phyloP scores from a whole-genome alignment of 2,329 filamentous ascomycete species.

The Aspergillus fructus region DNA sequence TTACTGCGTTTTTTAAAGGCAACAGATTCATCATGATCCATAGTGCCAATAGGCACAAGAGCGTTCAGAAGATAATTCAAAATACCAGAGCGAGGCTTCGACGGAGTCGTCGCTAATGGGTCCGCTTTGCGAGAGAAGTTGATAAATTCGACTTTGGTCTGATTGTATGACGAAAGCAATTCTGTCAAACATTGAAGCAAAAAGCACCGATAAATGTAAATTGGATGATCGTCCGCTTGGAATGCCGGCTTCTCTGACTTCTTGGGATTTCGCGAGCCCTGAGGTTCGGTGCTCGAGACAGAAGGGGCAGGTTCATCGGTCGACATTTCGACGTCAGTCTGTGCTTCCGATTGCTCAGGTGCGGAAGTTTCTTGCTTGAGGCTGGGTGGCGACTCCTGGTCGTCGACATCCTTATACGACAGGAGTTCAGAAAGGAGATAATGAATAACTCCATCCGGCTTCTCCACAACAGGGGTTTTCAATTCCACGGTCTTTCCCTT shows the following conservation, averaged over 20 bases:
- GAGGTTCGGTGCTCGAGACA: conserved; percentile 31
- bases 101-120: conserved; percentile 78
- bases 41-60: conserved; percentile 65
- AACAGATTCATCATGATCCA: conserved; percentile 71
- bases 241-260: conserved; percentile 72
- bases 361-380: conserved; percentile 23
- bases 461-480: conserved; percentile 83
- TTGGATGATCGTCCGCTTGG: conserved; percentile 89
- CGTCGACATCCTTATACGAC: conserved; percentile 88
- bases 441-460: conserved; percentile 91
- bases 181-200: conserved; percentile 89
- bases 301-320: conserved; percentile 38
- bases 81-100: conserved; percentile 88
- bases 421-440: conserved; percentile 90
- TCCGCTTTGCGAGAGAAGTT: conserved; percentile 95
- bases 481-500: conserved; percentile 63
- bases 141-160: conserved; percentile 97
- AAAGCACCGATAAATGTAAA: conserved; percentile 96
- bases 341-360: conserved; percentile 33
- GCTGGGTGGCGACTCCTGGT: conserved; percentile 62
- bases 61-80: conserved; percentile 90
- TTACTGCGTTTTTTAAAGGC: conserved; percentile 78
- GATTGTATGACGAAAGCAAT: conserved; percentile 85
- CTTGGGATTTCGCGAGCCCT: conserved; percentile 49
- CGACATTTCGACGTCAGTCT: conserved; percentile 53